Conservation (phyloP, 1,284 basidiomycete genomes). For the Melampsora abietis-canadensis region DNA sequence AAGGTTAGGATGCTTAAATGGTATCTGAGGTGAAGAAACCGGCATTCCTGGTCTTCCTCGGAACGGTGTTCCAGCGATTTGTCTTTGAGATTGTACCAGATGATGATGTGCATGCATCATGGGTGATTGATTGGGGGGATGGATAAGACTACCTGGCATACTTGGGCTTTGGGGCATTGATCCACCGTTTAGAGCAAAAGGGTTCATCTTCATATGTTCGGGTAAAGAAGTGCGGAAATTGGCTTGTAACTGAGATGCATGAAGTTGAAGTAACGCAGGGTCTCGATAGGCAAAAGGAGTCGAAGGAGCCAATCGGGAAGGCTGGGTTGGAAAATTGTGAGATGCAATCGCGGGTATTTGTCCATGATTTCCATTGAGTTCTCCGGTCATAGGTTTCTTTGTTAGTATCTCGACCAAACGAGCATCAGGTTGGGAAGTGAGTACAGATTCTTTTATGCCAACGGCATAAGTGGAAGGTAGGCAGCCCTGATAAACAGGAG, state of each 20-base stretch:
- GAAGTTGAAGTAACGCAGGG: background rate
- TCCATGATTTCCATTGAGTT: background rate
- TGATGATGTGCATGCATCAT: background rate
- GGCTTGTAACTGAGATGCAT: background rate
- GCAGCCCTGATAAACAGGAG: background rate
- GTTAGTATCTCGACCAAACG: background rate
- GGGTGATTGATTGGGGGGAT: background rate
- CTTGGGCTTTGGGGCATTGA: background rate
- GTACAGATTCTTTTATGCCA: background rate
- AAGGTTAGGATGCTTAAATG: background rate
- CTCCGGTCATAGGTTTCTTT: background rate
- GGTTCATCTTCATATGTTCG: too few species aligned
- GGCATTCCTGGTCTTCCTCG: background rate
- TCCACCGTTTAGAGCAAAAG: background rate
- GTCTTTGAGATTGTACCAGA: background rate
- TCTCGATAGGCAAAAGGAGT: background rate
- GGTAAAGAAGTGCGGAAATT: conserved; percentile 4
- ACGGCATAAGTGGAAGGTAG: background rate
- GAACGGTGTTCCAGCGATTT: background rate
- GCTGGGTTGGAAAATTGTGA: background rate
- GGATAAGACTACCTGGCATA: background rate
- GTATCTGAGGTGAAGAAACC: background rate
- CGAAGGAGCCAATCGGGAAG: background rate
- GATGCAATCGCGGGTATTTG: background rate
- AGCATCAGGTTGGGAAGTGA: background rate